Conservation (phyloP, 2,329 filamentous ascomycete species). For the Colletotrichum sp. region DNA sequence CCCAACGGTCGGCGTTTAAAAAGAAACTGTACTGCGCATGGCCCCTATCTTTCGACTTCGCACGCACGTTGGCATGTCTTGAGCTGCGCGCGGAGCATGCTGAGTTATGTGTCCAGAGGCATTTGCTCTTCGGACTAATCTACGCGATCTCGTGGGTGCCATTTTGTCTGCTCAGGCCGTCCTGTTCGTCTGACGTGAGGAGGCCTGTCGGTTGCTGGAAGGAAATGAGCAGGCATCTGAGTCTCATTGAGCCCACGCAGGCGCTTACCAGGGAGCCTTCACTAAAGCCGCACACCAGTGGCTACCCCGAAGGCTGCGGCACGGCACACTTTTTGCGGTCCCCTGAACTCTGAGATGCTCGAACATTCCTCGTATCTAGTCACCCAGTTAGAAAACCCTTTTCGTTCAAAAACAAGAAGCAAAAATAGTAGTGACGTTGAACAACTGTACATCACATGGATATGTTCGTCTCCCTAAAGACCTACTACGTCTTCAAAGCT, state of each 20-base stretch:
- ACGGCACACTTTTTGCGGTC: neutral
- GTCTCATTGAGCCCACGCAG: neutral
- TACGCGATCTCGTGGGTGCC: neutral
- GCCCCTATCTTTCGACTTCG: neutral
- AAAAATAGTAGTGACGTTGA: neutral
- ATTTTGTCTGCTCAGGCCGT: neutral
- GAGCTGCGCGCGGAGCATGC: neutral
- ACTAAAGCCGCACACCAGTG: neutral
- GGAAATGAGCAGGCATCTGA: neutral
- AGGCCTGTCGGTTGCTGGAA: neutral
- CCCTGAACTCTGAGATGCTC: neutral
- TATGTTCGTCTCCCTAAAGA: neutral
- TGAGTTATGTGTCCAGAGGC: neutral
- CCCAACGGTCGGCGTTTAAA: neutral
- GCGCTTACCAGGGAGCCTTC: neutral
- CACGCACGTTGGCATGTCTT: neutral
- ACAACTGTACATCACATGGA: neutral
- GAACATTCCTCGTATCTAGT: neutral
- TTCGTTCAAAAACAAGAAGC: neutral
- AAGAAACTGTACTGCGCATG: neutral
- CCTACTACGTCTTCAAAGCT: neutral
- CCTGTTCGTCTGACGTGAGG: neutral
- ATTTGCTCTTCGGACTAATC: neutral
- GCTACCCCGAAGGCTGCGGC: neutral
- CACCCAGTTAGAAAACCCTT: neutral